Evolutionary conservation across 2,329 filamentous ascomycete genomes (phyloP).

Genomic region (Allantophomopsis cytisporea): DNA sequence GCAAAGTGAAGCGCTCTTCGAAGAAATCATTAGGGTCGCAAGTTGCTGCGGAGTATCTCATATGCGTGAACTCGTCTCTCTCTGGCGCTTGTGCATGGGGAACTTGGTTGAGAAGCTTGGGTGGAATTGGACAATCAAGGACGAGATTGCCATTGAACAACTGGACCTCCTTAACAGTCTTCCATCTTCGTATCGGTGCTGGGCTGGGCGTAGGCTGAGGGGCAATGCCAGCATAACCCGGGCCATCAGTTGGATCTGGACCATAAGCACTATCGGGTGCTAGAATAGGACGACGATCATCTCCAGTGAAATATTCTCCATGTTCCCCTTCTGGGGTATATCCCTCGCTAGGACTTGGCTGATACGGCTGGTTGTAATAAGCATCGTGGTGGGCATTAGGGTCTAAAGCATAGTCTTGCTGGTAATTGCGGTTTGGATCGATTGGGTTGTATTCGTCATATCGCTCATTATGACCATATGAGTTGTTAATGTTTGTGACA

Average conservation of each 20-base stretch:
- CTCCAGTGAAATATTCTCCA: conserved; percentile 31
- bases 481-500: conserved; percentile 51
- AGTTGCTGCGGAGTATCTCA: conserved; percentile 89
- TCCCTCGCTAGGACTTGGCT: conserved; percentile 32
- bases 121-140: conserved; percentile 89
- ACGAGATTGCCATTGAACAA: conserved; percentile 94
- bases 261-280: conserved; percentile 39
- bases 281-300: conserved; percentile 68
- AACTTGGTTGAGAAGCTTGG: conserved; percentile 73
- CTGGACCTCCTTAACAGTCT: conserved; percentile 97
- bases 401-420: conserved; percentile 60
- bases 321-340: conserved; percentile 9
- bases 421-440: conserved; percentile 31
- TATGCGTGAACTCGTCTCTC: conserved; percentile 82
- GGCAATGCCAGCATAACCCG: conserved; percentile 26
- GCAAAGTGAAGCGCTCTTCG: conserved; percentile 78
- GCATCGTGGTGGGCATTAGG: conserved; percentile 79
- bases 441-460: conserved; percentile 38
- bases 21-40: conserved; percentile 87
- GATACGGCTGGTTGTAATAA: conserved; percentile 75
- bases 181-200: conserved; percentile 71
- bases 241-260: conserved; percentile 36
- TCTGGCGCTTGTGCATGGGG: conserved; percentile 68
- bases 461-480: conserved; percentile 47
- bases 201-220: conserved; percentile 33